Conservation (phyloP, 148 eudicot species). For the Drosera capensis region DNA sequence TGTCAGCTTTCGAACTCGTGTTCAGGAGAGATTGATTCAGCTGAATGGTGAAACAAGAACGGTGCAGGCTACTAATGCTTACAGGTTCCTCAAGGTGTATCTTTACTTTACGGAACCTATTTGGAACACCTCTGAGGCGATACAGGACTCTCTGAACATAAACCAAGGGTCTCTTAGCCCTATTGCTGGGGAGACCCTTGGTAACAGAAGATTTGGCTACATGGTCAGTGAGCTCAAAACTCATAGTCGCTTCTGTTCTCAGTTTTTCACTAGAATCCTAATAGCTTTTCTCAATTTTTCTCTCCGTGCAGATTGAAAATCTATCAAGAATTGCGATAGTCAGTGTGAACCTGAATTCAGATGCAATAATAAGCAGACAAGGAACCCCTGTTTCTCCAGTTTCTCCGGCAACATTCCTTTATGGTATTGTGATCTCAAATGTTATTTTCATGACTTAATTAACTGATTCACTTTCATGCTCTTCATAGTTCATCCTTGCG, state of each 20-base stretch:
- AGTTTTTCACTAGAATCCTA: too few species aligned
- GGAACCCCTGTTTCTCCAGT: conserved; percentile 67
- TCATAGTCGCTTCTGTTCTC: too few species aligned
- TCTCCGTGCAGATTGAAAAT: conserved; percentile 34
- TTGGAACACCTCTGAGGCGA: conserved; percentile 56
- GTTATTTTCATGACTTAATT: not conserved
- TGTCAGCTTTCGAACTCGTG: conserved; percentile 56
- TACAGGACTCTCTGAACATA: conserved; percentile 33
- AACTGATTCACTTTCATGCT: too few species aligned
- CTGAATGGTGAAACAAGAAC: conserved; percentile 60
- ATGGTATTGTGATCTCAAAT: conserved; percentile 28
- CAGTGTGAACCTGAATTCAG: conserved; percentile 47
- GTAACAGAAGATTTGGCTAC: conserved; percentile 67
- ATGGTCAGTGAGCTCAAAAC: conserved; percentile 26
- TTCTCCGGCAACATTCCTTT: conserved; percentile 73
- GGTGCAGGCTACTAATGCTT: conserved; percentile 58
- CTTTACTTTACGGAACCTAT: conserved; percentile 75
- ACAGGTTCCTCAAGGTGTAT: conserved; percentile 52
- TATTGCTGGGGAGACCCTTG: conserved; percentile 37
- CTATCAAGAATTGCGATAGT: conserved; percentile 34
- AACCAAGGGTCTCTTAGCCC: conserved; percentile 60
- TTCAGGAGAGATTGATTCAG: conserved; percentile 59
- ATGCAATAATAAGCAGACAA: conserved; percentile 48
- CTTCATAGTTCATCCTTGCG: too few species aligned
- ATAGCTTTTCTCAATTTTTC: not conserved